Conservation (phyloP, 495 filamentous ascomycete species). For the Talaromyces liani region DNA sequence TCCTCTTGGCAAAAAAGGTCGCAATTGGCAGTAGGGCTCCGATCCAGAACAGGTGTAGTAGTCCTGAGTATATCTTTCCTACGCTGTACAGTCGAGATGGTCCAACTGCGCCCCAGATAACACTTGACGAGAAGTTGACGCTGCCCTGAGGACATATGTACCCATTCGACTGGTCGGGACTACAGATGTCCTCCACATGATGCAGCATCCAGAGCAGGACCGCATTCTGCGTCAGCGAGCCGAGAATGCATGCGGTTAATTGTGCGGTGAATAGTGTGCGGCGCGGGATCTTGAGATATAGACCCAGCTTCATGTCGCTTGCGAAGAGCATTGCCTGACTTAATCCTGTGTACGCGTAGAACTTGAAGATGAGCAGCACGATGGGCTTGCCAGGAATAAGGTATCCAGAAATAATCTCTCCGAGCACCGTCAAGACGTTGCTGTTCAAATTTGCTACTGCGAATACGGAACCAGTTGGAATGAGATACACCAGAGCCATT, state of each 20-base stretch:
- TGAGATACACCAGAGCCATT: slow-evolving; percentile 66
- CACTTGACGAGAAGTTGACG: slow-evolving; percentile 84
- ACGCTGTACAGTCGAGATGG: slow-evolving; percentile 55
- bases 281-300: slow-evolving; percentile 92
- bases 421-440: slow-evolving; percentile 67
- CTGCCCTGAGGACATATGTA: slow-evolving; percentile 84
- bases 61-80: slow-evolving; percentile 17
- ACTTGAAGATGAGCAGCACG: slow-evolving; percentile 85
- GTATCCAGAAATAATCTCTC: slow-evolving; percentile 72
- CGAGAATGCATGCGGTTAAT: slow-evolving; percentile 71
- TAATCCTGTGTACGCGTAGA: slow-evolving; percentile 74
- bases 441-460: slow-evolving; percentile 79
- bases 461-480: slow-evolving; percentile 78
- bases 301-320: slow-evolving; percentile 78
- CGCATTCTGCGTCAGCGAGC: slow-evolving; percentile 70
- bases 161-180: slow-evolving; percentile 67
- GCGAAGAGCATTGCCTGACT: slow-evolving; percentile 83
- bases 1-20: slow-evolving; percentile 10
- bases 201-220: slow-evolving; percentile 87
- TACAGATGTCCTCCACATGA: slow-evolving; percentile 71
- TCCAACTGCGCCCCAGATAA: slow-evolving; percentile 81
- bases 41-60: slow-evolving; percentile 16
- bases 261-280: slow-evolving; percentile 68
- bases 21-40: slow-evolving; percentile 12
- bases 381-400: slow-evolving; percentile 75